Base-by-base conservation (phyloP, 2,329 filamentous ascomycete genomes). In the Didymella glomerata region DNA sequence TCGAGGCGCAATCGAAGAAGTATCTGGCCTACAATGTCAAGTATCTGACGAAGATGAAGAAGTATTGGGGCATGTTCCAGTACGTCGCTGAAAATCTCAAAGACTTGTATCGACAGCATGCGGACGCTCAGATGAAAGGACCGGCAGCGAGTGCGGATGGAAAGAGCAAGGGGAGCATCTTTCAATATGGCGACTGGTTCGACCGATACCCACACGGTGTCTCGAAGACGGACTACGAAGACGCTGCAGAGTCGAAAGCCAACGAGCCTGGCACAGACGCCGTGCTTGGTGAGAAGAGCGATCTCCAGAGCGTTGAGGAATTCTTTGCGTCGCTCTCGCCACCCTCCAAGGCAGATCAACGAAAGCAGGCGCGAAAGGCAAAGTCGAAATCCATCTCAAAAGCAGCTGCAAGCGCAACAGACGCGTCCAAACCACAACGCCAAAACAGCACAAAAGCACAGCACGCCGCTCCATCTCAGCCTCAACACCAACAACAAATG, bases 171-270 rank as follows among this genome's bases (percentile, higher is more conserved):
- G 79, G 83, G 14, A 77, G 85, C 9, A 90, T 97, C 68, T 93
- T 97, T 76, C 94, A 98, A 71, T 98, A 98, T 69, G 93, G 93
- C 50, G 95, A 98, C 77, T 98, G 95, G 95, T 98, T 98, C 71
- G 91, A 95, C 72, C 87, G 91, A 65, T 98, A 97, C 74, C 95
- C 95, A 0, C 91, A 96, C 68, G 95, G 95, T 2, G 91, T 98
- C 16, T 92, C 91, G 3, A 88, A 91, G 60, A 85, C 88, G 1
- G 92, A 97, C 70, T 95, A 92, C 77, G 88, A 92, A 69, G 92
- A 95, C 65, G 89, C 91, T 1, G 87, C 86, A 27, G 79, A 83
- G 4, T 82, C 85, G 40, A 83, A 86, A 68, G 88, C 89, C 73
- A 91, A 89, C 67, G 91, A 96, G 70, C 89, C 86, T 40, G 90